phyloP scores from a whole-genome alignment of 2,329 filamentous ascomycete genomes.

The Coniella lustricola region DNA sequence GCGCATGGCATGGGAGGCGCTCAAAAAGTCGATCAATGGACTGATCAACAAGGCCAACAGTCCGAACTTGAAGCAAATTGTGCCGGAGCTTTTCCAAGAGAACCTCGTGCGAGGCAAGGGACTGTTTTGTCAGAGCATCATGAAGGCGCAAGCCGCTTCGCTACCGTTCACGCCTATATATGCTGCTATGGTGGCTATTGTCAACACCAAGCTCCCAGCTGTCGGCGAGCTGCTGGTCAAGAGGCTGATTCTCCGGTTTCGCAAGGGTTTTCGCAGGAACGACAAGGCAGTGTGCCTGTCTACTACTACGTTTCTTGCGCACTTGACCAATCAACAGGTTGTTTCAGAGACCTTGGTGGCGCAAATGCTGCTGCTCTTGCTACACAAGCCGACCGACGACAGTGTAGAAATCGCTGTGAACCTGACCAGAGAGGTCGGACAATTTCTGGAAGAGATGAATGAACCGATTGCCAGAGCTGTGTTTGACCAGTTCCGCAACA shows the following conservation, averaged over 20 bases:
- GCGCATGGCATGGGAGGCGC: slow-evolving; percentile 96
- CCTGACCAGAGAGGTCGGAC: slow-evolving; percentile 84
- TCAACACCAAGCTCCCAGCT: slow-evolving; percentile 94
- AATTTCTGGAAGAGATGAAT: slow-evolving; percentile 94
- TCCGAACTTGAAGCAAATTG: slow-evolving; percentile 95
- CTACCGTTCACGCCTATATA: slow-evolving; percentile 95
- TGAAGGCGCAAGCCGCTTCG: slow-evolving; percentile 96
- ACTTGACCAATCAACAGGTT: slow-evolving; percentile 93
- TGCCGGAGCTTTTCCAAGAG: slow-evolving; percentile 91
- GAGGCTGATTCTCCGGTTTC: slow-evolving; percentile 82
- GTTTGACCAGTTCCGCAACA: slow-evolving; percentile 92
- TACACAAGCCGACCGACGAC: slow-evolving; percentile 94
- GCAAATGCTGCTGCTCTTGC: slow-evolving; percentile 82
- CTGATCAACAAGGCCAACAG: slow-evolving; percentile 99
- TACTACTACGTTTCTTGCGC: slow-evolving; percentile 89
- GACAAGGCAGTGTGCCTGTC: slow-evolving; percentile 94
- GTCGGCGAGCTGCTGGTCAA: slow-evolving; percentile 87
- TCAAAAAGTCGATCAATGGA: slow-evolving; percentile 98
- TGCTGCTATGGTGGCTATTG: slow-evolving; percentile 89
- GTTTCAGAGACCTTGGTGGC: slow-evolving; percentile 89
- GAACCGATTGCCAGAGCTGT: slow-evolving; percentile 78
- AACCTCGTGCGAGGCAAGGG: slow-evolving; percentile 88
- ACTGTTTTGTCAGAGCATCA: slow-evolving; percentile 89
- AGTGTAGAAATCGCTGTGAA: slow-evolving; percentile 96
- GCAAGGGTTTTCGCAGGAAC: slow-evolving; percentile 91